These are phyloP conservation scores for Cystobasidium slooffiae DNA, from an alignment of 1,284 basidiomycete genomes.

Conservation along the genomic window DNA sequence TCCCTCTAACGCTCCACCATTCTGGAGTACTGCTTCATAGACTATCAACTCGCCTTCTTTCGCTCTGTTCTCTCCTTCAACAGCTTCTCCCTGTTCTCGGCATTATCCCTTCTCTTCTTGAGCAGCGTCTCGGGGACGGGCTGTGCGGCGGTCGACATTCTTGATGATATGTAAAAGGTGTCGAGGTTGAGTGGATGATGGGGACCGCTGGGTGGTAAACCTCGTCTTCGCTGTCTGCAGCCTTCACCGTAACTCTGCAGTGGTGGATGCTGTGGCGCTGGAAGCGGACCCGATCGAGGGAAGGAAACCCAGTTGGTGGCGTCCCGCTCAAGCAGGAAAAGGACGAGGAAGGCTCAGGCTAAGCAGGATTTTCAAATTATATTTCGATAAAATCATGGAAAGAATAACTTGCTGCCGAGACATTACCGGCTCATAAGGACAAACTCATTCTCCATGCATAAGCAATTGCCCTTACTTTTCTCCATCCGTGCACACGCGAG, in stretches of 20 bases:
- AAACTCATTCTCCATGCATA: no score
- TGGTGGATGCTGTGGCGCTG: background rate
- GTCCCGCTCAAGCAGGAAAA: background rate
- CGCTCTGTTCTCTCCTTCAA: slow-evolving; percentile 81
- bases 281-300: slow-evolving; percentile 7
- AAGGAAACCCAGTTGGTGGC: background rate
- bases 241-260: no score
- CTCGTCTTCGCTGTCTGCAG: background rate
- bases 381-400: no score
- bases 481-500: no score
- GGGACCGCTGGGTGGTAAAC: background rate
- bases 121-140: slow-evolving; percentile 90
- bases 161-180: slow-evolving; percentile 1
- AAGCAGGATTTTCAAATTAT: no score
- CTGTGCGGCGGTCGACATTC: slow-evolving; percentile 27
- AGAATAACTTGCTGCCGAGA: no score
- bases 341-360: background rate
- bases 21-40: background rate
- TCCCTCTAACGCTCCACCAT: background rate
- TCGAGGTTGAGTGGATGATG: background rate
- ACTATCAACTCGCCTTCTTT: slow-evolving; percentile 69
- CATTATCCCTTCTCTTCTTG: slow-evolving; percentile 98
- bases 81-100: slow-evolving; percentile 96
- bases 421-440: no score
- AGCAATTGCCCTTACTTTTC: no score